Conservation (phyloP, 2,329 filamentous ascomycete species). For the Emergomyces pasteurianus region DNA sequence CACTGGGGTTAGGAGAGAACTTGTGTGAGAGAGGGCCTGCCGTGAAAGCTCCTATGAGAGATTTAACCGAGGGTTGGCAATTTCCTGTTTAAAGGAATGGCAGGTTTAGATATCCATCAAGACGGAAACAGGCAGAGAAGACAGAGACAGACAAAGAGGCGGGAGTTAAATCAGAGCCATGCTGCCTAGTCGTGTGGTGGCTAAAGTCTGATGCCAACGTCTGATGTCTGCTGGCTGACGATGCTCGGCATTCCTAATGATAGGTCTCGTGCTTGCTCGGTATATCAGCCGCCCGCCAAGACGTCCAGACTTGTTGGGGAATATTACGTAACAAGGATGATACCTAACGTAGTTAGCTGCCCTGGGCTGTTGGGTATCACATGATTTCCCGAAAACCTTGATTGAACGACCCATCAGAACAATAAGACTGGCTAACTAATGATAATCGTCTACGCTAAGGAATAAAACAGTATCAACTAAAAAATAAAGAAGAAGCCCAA, state of each 20-base stretch:
- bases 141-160: not conserved
- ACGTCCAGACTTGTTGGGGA: not conserved
- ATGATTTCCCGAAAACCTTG: not conserved
- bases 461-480: not conserved
- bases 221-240: not conserved
- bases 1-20: not conserved
- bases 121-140: not conserved
- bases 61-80: not conserved
- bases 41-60: not conserved
- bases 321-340: not conserved
- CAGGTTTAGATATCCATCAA: not conserved
- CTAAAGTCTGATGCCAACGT: not conserved
- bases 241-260: not conserved
- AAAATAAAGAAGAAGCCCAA: not conserved
- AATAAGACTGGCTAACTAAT: too few relatives aligned
- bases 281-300: conserved; percentile 6
- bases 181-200: conserved; percentile 1
- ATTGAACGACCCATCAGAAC: not conserved
- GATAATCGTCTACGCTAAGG: not conserved
- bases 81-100: not conserved
- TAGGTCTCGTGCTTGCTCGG: not conserved
- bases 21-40: not conserved
- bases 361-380: not conserved
- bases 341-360: too few relatives aligned
- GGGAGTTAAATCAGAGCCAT: not conserved